Base-by-base conservation (phyloP, 2,329 filamentous ascomycete species). In the Teratosphaeria destructans region DNA sequence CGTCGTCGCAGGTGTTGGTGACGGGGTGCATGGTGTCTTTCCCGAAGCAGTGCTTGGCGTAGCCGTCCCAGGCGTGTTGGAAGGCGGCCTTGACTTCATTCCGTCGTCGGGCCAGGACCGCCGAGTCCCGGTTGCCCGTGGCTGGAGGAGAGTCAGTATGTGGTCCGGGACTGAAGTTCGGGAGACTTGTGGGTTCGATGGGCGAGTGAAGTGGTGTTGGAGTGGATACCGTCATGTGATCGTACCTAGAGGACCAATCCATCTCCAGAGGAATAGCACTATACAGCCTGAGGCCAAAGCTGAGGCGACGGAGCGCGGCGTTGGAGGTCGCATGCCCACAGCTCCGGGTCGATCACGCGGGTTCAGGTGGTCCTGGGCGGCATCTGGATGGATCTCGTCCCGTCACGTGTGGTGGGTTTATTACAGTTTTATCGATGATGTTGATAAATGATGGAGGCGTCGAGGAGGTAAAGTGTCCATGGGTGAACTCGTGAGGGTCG, bases 11-110 rank as follows among this genome's bases (percentile, higher is more conserved):
- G 5, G 63, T 64, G 29, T 68, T 68, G 53, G 52, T 66, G 10
- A 69, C 67, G 10, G 63, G 68, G 37, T 65, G 65, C 3, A 72
- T 61, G 11, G 68, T 66, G 57, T 73, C 72, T 54, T 70, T 64
- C 3, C 71, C 67, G 52, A 72, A 71, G 35, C 70, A 71, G 54
- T 72, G 64, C 35, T 56, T 16, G 32, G 55, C 23, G 34, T 56
- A 56, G 55, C 55, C 55, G 11, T 37, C 12, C 55, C 55, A 56
- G 7, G 55, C 55, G 43, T 56, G 55, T 29, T 56, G 32, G 26
- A 56, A 56, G 7, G 55, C 55, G 8, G 11, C 34, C 7, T 39
- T 37, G 14, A 56, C 55, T 23, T 26, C 34, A 29, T 27, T 39
- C 4, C 55, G 55, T 16, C 55, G 32, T 14, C 26, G 12, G 32